Evolutionary conservation across 1,139 yeast genomes (phyloP), one percentile per base, ranked within the genome.

Genomic region (Geotrichum reessii): DNA sequence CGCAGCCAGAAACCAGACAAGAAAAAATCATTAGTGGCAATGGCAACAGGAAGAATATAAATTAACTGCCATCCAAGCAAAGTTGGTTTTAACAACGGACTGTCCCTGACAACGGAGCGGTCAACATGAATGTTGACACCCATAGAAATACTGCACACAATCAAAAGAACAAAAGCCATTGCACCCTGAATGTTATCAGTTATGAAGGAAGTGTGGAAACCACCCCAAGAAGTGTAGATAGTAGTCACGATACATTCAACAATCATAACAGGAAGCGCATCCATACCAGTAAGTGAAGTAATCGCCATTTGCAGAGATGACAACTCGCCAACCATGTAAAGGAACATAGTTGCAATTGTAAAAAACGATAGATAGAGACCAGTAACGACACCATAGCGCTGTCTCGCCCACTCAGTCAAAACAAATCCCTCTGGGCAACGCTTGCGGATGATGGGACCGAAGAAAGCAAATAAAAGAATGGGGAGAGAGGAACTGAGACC

Each of bases 1-100:
- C 98, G 80, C 64, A 92, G 76, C 98, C 98, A 92, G 71, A 91
- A 91, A 0, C 96, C 96, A 42, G 96, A 83, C 80, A 92, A 77
- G 72, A 92, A 91, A 68, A 92, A 84, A 69, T 90, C 97, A 67
- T 92, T 92, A 48, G 97, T 88, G 56, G 90, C 81, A 69, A 92
- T 86, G 31, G 97, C 97, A 50, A 92, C 86, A 11, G 87, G 81
- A 62, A 92, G 76, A 63, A 92, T 91, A 71, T 90, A 92, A 49
- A 91, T 73, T 64, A 92, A 79, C 77, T 91, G 95, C 95, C 96
- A 91, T 17, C 97, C 96, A 53, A 91, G 76, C 65, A 81, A 80
- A 67, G 84, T 85, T 1, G 83, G 81, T 55, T 84, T 79, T 59
- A 88, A 74, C 62, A 79, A 76, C 57, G 87, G 87, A 28, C 92